Percentiles rank a stretch among this genome's conserved stretches.
These are phyloP conservation scores for Microstegium vimineum DNA, from an alignment of 176 grass and related monocot species.

Conservation along the genomic window DNA sequence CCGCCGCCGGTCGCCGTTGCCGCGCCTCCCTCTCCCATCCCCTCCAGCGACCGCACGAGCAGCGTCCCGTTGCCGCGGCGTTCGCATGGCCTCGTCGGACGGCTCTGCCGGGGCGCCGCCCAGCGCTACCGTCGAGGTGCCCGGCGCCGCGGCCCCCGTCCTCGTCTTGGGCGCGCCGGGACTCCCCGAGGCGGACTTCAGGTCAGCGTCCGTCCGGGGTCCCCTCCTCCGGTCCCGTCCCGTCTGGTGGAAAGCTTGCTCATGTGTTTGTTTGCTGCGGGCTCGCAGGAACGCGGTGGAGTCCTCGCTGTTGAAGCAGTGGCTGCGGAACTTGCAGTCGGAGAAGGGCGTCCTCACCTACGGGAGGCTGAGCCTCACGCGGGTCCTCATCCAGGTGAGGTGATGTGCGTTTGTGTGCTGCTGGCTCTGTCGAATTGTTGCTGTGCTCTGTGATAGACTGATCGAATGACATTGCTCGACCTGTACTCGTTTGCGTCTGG, in stretches of 20 bases:
- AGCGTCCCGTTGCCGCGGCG: neutral
- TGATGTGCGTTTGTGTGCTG: slow-evolving; percentile 1
- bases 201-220: slow-evolving; percentile 13
- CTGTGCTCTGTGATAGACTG: too few species aligned
- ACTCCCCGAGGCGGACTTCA: slow-evolving; percentile 61
- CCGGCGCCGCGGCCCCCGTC: slow-evolving; percentile 34
- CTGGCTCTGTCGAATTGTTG: neutral
- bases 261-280: neutral
- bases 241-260: neutral
- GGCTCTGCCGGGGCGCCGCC: neutral
- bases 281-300: slow-evolving; percentile 55
- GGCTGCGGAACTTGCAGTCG: slow-evolving; percentile 67
- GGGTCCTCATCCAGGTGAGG: slow-evolving; percentile 85
- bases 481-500: neutral
- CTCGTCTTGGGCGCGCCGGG: slow-evolving; percentile 54
- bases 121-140: slow-evolving; percentile 38
- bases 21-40: neutral
- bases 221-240: neutral
- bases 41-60: neutral
- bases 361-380: slow-evolving; percentile 47
- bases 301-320: slow-evolving; percentile 63
- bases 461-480: neutral
- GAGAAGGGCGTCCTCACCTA: slow-evolving; percentile 68
- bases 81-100: slow-evolving; percentile 56
- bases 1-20: neutral